Evolutionary conservation across 192 early-diverging fungal genomes (phyloP), one percentile per base, ranked within the genome.

Genomic region (Lobulomyces angularis): DNA sequence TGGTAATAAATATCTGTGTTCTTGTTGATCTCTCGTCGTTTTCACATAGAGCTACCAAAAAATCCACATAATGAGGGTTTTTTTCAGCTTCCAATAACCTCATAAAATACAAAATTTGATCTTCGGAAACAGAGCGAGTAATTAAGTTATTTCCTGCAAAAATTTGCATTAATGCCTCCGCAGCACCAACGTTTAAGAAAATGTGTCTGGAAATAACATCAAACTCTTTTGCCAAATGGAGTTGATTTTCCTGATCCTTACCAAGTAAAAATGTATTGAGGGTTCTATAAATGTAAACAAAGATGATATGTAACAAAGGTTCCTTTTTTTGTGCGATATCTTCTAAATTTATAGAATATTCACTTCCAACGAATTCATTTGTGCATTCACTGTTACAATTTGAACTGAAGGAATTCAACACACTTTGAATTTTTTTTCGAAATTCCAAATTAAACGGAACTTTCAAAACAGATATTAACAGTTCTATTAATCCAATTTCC

Each of bases 131-230:
- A 29, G 24, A 41, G 28, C 48, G 51, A 3, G 56, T 53, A 31
- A 60, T 57, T 8, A 33, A 5, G 9, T 37, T 31, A 28, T 60
- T 60, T 24, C 55, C 53, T 20, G 29, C 36, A 31, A 60, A 45
- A 6, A 60, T 37, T 33, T 60, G 58, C 58, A 60, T 60, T 8
- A 60, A 25, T 2, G 58, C 43, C 17, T 60, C 58, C 16, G 58
- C 58, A 5, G 58, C 58, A 27, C 58, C 58, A 45, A 60, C 24
- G 27, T 60, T 57, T 8, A 57, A 20, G 39, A 51, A 48, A 26
- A 60, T 29, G 26, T 60, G 58, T 11, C 31, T 29, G 40, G 47
- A 36, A 8, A 60, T 8, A 3, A 44, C 56, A 39, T 51, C 35
- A 30, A 56, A 60, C n/a, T 55, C 42, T n/a, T 38, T 31, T 3